These are phyloP conservation scores for Elsinoe australis DNA, from an alignment of 2,329 filamentous ascomycete genomes.

Conservation along the genomic window DNA sequence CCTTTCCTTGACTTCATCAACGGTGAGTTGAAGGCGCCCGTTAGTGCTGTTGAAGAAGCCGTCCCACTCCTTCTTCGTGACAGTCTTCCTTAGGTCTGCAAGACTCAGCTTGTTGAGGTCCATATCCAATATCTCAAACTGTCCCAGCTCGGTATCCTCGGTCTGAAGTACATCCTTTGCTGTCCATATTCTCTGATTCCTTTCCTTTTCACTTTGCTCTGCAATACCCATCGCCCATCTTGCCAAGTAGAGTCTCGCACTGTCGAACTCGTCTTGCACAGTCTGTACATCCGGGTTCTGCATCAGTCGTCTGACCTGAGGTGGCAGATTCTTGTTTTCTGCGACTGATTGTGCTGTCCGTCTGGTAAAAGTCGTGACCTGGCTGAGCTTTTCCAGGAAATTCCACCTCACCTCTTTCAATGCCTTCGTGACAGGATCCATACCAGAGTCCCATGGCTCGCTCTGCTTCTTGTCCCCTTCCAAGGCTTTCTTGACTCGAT, in stretches of 20 bases:
- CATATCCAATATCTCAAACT: slow-evolving; percentile 86
- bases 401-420: slow-evolving; percentile 95
- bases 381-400: slow-evolving; percentile 91
- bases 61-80: slow-evolving; percentile 84
- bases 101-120: slow-evolving; percentile 65
- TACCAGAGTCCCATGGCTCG: slow-evolving; percentile 54
- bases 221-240: slow-evolving; percentile 98
- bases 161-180: slow-evolving; percentile 86
- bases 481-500: slow-evolving; percentile 38
- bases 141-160: slow-evolving; percentile 88
- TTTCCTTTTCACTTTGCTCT: slow-evolving; percentile 86
- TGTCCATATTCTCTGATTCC: slow-evolving; percentile 83
- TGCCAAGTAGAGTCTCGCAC: slow-evolving; percentile 85
- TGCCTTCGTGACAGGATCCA: slow-evolving; percentile 90
- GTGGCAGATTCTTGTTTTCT: slow-evolving; percentile 84
- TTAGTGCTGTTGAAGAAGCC: slow-evolving; percentile 71
- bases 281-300: slow-evolving; percentile 92
- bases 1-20: slow-evolving; percentile 93
- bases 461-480: slow-evolving; percentile 30
- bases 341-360: slow-evolving; percentile 85
- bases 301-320: slow-evolving; percentile 75
- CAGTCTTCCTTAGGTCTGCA: slow-evolving; percentile 66
- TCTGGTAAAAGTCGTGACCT: slow-evolving; percentile 91
- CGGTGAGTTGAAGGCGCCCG: slow-evolving; percentile 68
- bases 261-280: slow-evolving; percentile 94